Conservation (phyloP, 306 rosid genomes). For the Begonia masoniana region DNA sequence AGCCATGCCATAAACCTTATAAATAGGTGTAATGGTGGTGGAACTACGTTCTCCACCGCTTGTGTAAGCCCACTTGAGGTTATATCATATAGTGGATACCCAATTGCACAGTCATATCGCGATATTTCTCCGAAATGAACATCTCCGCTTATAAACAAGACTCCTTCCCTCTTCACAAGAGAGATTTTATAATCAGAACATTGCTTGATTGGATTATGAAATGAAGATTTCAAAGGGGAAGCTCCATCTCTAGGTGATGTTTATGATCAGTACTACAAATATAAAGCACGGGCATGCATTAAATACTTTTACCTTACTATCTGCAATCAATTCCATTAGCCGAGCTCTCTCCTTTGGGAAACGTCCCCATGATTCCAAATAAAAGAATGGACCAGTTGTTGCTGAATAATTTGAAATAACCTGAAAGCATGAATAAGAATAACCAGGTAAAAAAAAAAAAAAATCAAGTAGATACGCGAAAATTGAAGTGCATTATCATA, state of each 20-base stretch:
- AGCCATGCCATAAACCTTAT: conserved; percentile 52
- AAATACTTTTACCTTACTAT: conserved; percentile 44
- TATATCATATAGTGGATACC: conserved; percentile 62
- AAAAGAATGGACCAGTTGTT: conserved; percentile 37
- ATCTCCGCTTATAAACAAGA: conserved; percentile 71
- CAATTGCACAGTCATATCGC: conserved; percentile 60
- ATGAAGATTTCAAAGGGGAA: no score
- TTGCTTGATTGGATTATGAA: no score
- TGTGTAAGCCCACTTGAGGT: conserved; percentile 79
- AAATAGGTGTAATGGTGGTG: conserved; percentile 29
- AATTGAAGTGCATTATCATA: background rate
- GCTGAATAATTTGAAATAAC: conserved; percentile 78
- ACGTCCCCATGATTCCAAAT: conserved; percentile 72
- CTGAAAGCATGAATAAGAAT: conserved; percentile 20
- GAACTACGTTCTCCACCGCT: conserved; percentile 48
- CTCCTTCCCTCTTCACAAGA: conserved; percentile 46
- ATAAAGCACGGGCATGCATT: background rate
- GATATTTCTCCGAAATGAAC: conserved; percentile 85
- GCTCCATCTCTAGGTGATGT: background rate
- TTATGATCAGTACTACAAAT: background rate
- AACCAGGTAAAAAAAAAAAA: background rate
- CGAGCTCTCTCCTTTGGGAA: conserved; percentile 72
- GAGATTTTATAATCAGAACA: no score
- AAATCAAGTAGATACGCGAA: background rate
- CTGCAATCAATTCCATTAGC: conserved; percentile 53